Percentiles rank a stretch among this genome's conserved stretches.
Evolutionary conservation across 139 green algal genomes (phyloP).

Genomic region (Closterium sp.): DNA sequence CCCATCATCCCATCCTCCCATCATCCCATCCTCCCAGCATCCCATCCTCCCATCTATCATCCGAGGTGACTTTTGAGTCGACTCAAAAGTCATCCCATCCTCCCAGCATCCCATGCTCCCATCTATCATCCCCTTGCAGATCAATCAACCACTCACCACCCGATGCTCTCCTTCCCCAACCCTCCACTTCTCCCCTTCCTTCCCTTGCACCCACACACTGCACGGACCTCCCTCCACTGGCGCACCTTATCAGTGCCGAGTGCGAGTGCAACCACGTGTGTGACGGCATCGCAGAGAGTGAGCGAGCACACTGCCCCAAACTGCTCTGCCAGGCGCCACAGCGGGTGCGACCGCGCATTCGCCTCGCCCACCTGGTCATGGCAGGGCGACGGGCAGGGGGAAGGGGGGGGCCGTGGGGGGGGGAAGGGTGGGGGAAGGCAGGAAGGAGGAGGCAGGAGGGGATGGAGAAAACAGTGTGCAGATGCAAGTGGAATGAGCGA

Average conservation of each 20-base stretch:
- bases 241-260: slow-evolving; percentile 55
- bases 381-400: neutral
- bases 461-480: neutral
- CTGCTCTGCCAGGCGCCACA: slow-evolving; percentile 76
- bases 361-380: slow-evolving; percentile 24
- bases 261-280: slow-evolving; percentile 70
- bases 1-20: no score
- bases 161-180: neutral
- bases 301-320: slow-evolving; percentile 67
- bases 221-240: neutral
- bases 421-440: neutral
- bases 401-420: no score
- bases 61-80: no score
- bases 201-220: neutral
- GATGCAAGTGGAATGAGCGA: no score
- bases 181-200: neutral
- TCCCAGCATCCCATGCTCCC: neutral
- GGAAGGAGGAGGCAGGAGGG: neutral
- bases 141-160: neutral
- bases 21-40: neutral
- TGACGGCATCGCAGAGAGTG: slow-evolving; percentile 47
- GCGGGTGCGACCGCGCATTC: slow-evolving; percentile 56
- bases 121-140: slow-evolving; percentile 2
- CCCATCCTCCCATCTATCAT: slow-evolving; percentile 9
- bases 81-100: no score